Base-by-base conservation (phyloP, 768 basidiomycete genomes). In the Russula sp. region DNA sequence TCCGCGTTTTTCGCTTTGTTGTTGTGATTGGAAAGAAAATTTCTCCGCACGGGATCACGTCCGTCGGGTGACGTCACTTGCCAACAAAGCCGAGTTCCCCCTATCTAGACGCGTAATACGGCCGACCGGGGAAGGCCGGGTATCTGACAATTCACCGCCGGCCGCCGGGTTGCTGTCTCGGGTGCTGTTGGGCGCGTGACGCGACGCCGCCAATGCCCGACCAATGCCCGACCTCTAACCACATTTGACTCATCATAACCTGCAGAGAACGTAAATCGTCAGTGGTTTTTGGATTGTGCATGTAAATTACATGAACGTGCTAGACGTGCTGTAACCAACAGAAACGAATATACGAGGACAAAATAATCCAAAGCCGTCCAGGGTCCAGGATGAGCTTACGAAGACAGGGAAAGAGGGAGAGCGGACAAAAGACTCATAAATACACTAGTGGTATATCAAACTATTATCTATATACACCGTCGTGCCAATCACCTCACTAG, bases 361-460 rank as follows among this genome's bases (percentile, higher is more conserved):
- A 10, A n/a, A 22, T 53, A 32, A 38, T 10, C 38, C 38, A 40
- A 28, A 40, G 38, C 16, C 13, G 38, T 40, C 38, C 38, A 38
- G 20, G 46, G 22, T 20, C 14, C 14, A 53, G 54, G 38, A 62
- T 32, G 24, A 28, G 53, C 18, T 28, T 30, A 32, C 32, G 32
- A 6, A n/a, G 52, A 49, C 42, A 46, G 11, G 9, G 40, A 48
- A 30, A 26, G 42, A 11, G 57, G 13, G 30, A 22, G 13, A 14
- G 32, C 5, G 46, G 30, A 4, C n/a, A 16, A 20, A 32, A 10
- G 11, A 24, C 30, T 46, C 32, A 42, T 62, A 58, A 48, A 64
- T 59, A 64, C 63, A 53, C 13, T 42, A 54, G 51, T 53, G 52
- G 51, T 64, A 59, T 64, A 59, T 64, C 62, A 52, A 48, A n/a